Evolutionary conservation across 305 asterid genomes (phyloP).

Genomic region (Rubia occidens): DNA sequence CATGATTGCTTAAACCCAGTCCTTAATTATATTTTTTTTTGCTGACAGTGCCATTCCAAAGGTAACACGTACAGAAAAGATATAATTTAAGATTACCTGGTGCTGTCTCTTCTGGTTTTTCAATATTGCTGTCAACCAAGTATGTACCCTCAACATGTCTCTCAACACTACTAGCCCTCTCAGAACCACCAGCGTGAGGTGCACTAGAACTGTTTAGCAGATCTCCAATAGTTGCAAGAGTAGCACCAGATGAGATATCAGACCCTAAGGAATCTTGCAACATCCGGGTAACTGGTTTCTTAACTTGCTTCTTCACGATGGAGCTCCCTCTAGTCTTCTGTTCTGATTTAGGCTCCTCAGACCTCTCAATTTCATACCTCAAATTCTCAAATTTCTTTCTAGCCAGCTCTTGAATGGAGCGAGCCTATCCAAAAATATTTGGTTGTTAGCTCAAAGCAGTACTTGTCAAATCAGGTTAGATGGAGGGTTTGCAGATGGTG

Average conservation of each 20-base stretch:
- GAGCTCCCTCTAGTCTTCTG: no score
- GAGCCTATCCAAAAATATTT: no score
- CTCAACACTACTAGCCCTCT: slow-evolving; percentile 44
- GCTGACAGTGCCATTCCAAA: neutral
- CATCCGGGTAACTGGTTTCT: slow-evolving; percentile 29
- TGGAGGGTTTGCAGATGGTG: no score
- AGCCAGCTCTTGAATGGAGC: no score
- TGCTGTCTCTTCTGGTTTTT: slow-evolving; percentile 61
- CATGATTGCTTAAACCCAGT: neutral
- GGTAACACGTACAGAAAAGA: slow-evolving; percentile 1
- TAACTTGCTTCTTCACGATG: no score
- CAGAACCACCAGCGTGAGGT: slow-evolving; percentile 36
- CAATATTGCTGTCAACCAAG: slow-evolving; percentile 43
- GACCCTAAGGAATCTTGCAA: slow-evolving; percentile 67
- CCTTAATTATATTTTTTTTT: neutral
- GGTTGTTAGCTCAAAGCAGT: no score
- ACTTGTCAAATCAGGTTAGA: no score
- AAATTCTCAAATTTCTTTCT: no score
- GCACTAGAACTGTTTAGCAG: slow-evolving; percentile 39
- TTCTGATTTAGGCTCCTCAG: no score
- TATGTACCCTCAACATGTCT: slow-evolving; percentile 49
- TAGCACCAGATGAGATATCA: slow-evolving; percentile 86
- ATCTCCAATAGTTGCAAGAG: slow-evolving; percentile 60
- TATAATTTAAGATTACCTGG: slow-evolving; percentile 40
- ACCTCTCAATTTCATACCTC: slow-evolving; percentile 10